These are phyloP conservation scores for Candida buenavistaensis DNA, from an alignment of 1,139 yeast genomes.

Conservation along the genomic window DNA sequence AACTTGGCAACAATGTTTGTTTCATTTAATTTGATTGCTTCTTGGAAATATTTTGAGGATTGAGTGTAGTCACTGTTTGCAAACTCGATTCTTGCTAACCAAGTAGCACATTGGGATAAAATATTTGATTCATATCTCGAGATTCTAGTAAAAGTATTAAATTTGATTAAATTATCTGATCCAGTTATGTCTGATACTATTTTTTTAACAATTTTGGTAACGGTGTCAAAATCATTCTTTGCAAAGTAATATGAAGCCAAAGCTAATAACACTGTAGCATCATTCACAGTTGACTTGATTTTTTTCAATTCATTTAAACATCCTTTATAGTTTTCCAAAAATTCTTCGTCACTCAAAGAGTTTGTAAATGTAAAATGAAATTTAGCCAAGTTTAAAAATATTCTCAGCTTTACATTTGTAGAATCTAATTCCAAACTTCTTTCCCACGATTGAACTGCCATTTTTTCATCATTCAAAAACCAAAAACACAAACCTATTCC, in stretches of 20 bases:
- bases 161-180: slow-evolving; percentile 16
- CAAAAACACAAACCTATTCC: slow-evolving; percentile 96
- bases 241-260: slow-evolving; percentile 59
- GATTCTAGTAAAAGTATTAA: slow-evolving; percentile 20
- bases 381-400: slow-evolving; percentile 66
- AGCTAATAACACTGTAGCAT: slow-evolving; percentile 45
- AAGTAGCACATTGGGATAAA: slow-evolving; percentile 76
- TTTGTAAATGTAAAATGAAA: slow-evolving; percentile 64
- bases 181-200: slow-evolving; percentile 40
- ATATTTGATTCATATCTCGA: slow-evolving; percentile 38
- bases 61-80: slow-evolving; percentile 56
- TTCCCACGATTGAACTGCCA: slow-evolving; percentile 83
- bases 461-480: slow-evolving; percentile 74
- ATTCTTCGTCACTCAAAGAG: slow-evolving; percentile 61
- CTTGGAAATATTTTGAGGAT: slow-evolving; percentile 74
- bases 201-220: slow-evolving; percentile 55
- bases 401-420: slow-evolving; percentile 57
- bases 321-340: slow-evolving; percentile 47
- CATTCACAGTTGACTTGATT: slow-evolving; percentile 24
- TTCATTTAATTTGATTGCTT: slow-evolving; percentile 64
- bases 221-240: slow-evolving; percentile 56
- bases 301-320: slow-evolving; percentile 40
- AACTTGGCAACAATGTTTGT: slow-evolving; percentile 66
- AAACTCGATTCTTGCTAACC: slow-evolving; percentile 83
- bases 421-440: slow-evolving; percentile 72